These are phyloP conservation scores for Stevia rebaudiana DNA, from an alignment of 140 eudicot genomes.

Conservation along the genomic window DNA sequence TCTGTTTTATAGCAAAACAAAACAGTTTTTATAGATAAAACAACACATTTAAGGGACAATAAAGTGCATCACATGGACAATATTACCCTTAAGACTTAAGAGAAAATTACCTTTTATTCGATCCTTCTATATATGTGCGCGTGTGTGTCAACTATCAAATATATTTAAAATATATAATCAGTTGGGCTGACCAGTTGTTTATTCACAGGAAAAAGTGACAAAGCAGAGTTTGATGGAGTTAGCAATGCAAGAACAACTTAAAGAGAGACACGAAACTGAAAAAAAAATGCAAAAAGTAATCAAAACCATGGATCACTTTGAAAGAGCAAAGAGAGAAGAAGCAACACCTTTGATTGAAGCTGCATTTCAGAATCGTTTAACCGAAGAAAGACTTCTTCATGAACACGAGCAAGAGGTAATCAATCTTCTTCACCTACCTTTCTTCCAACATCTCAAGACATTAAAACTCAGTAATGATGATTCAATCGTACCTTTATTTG, in stretches of 20 bases:
- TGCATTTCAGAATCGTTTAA: constrained; percentile 54
- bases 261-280: constrained; percentile 77
- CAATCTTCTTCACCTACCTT: neutral
- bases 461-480: neutral
- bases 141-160: no score
- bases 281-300: constrained; percentile 67
- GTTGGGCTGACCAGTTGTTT: no score
- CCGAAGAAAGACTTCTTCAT: constrained; percentile 55
- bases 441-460: neutral
- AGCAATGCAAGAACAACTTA: constrained; percentile 56
- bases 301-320: constrained; percentile 75
- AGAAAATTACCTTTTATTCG: no score
- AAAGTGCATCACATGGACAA: no score
- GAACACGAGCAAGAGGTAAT: constrained; percentile 53
- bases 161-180: no score
- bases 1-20: no score
- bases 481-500: neutral
- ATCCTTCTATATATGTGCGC: no score
- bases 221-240: constrained; percentile 54
- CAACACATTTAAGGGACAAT: no score
- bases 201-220: constrained; percentile 53
- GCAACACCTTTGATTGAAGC: constrained; percentile 69
- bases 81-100: no score
- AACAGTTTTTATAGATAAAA: no score
- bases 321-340: constrained; percentile 84